phyloP scores from a whole-genome alignment of 2,329 filamentous ascomycete species.

The Colletotrichum siamense region DNA sequence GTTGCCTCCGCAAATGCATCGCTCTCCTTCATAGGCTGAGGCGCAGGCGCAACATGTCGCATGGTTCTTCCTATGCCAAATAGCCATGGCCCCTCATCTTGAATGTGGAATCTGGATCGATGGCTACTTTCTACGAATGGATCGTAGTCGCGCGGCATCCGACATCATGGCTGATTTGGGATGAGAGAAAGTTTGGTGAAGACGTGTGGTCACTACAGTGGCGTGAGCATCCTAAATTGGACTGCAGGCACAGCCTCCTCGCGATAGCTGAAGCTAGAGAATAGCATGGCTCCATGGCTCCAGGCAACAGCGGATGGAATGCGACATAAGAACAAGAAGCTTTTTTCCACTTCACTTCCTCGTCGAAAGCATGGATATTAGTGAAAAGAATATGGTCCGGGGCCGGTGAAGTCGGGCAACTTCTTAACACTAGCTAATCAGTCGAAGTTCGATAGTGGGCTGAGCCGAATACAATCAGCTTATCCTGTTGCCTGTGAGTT shows the following conservation, averaged over 20 bases:
- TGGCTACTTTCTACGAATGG: not conserved
- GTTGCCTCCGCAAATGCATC: not conserved
- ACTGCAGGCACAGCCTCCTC: not conserved
- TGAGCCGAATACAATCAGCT: not conserved
- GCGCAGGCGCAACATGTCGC: fast-evolving
- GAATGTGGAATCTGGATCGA: fast-evolving
- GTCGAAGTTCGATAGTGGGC: not conserved
- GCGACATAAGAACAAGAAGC: no score
- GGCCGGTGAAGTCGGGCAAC: not conserved
- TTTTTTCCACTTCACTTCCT: no score
- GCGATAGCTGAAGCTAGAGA: not conserved
- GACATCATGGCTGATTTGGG: not conserved
- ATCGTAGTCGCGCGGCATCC: not conserved
- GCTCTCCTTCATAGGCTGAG: fast-evolving
- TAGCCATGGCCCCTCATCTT: fast-evolving
- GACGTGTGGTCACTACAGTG: not conserved
- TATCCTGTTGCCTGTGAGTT: not conserved
- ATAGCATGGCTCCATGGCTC: not conserved
- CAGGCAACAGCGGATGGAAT: not conserved
- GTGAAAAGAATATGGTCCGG: not conserved
- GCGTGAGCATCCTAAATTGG: not conserved
- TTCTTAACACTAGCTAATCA: fast-evolving
- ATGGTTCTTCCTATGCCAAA: fast-evolving
- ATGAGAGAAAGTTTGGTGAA: not conserved
- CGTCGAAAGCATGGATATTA: no score